Conservation (phyloP, 352 stramenopile genomes). For the Phytophthora ramorum region DNA sequence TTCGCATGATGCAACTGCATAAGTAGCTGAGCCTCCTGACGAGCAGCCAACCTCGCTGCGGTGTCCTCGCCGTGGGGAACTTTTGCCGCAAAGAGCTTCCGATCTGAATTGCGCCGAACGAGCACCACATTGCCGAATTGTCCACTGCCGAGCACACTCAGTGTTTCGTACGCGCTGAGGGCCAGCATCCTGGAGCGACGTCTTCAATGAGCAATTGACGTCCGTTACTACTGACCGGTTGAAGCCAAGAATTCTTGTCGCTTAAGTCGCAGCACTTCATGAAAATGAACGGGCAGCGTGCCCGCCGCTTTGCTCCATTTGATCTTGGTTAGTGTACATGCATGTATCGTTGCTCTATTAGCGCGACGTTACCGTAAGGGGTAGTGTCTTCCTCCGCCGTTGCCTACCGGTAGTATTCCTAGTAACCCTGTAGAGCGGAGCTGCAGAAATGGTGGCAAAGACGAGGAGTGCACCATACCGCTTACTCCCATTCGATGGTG, state of each 20-base stretch:
- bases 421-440: slow-evolving; percentile 15
- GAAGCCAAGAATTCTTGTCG: slow-evolving; percentile 5
- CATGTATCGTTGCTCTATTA: slow-evolving; percentile 48
- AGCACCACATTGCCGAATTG: slow-evolving; percentile 67
- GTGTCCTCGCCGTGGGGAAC: slow-evolving; percentile 29
- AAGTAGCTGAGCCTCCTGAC: slow-evolving; percentile 62
- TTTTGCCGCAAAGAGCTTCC: slow-evolving; percentile 64
- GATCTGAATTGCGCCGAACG: slow-evolving; percentile 44
- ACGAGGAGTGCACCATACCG: slow-evolving; percentile 9
- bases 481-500: slow-evolving; percentile 99
- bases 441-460: slow-evolving; percentile 12
- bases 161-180: slow-evolving; percentile 52
- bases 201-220: slow-evolving; percentile 1
- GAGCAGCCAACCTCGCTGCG: slow-evolving; percentile 2
- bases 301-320: slow-evolving; percentile 21
- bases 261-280: neutral
- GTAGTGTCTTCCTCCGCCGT: slow-evolving; percentile 1
- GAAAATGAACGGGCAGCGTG: slow-evolving; percentile 23
- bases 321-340: slow-evolving; percentile 45
- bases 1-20: slow-evolving; percentile 62
- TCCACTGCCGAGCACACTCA: slow-evolving; percentile 58
- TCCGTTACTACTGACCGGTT: slow-evolving; percentile 16
- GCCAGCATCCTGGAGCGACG: slow-evolving; percentile 10
- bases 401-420: slow-evolving; percentile 13
- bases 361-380: slow-evolving; percentile 30